Evolutionary conservation across 2,329 filamentous ascomycete species (phyloP), one percentile per base, ranked within the genome.

Genomic region (Botrytis hyacinthi): DNA sequence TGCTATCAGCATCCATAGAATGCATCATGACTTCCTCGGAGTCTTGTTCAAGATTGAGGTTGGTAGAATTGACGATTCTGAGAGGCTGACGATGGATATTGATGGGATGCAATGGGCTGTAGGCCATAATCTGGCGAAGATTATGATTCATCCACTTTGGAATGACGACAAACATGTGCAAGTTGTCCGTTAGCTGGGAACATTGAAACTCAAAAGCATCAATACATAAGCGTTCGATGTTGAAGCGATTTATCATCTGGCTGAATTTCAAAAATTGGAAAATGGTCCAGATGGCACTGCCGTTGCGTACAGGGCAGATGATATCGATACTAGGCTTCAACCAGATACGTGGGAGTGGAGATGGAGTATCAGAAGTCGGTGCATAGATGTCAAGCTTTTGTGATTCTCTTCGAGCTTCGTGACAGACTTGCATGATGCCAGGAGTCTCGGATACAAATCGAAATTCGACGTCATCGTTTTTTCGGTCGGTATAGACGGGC

Each of bases 281-380:
- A 3, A 12, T 9, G 0, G 35, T 42, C 65, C 65, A 68, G 1
- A 14, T 7, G 26, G 32, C 0, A 22, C 6, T 29, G 9, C 16
- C 16, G 22, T 68, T 57, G 2, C 18, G 65, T 1, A 68, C 65
- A 20, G 65, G 65, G 1, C 65, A 68, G 3, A 68, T 9, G 16
- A 68, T 68, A 14, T 68, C 65, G 20, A 68, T n/a, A 8, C 4
- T 54, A 6, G 65, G 48, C 16, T 42, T 68, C 2, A 68, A 22
- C 65, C 65, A 68, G 18, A 57, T 42, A 22, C 35, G 35, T 16
- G 35, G 35, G 14, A 29, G n/a, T 4, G 9, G 26, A 26, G 3
- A n/a, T n/a, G 37, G 7, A 20, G 37, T 18, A 20, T 42, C 16
- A 10, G 26, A 7, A 1, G 3, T 22, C 0, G 9, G 5, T 8